Evolutionary conservation across 129 eudicot genomes (phyloP), one percentile per base, ranked within the genome.

Genomic region (Lonicera japonica): DNA sequence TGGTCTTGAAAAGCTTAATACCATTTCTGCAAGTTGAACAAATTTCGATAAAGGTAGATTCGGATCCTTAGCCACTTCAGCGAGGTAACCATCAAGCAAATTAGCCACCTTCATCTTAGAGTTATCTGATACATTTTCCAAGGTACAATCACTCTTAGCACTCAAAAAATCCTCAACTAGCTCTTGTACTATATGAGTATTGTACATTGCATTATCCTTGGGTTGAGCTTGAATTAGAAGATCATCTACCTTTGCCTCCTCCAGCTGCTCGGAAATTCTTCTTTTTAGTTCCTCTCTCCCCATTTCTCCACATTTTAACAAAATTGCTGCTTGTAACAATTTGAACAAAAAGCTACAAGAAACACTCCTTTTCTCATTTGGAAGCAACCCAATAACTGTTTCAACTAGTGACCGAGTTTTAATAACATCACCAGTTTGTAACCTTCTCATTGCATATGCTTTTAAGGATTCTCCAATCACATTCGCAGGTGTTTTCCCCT

Each of bases 81-180:
- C 86, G 58, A 89, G 85, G 75, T 83, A 89, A 22, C 85, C 84
- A 62, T 89, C 95, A 43, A 86, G 72, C n/a, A 85, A 58, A 77
- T 80, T 82, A 8, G 95, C 88, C 63, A 86, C 97, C 71, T 66
- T 86, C 22, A 65, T 70, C 67, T 80, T 86, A 46, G 80, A 76
- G 63, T 45, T 71, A 57, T 82, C 77, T 14, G 84, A 68, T 34
- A 71, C 25, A 23, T 41, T 60, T 56, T 79, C 95, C 0, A 29
- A 21, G 29, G 67, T 67, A 72, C 58, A 57, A 56, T 72, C 57
- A 58, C 22, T 66, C 45, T 23, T 46, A 18, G 39, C 60, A 46
- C 52, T 72, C 56, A 82, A 59, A 58, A 82, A 89, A 64, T 80
- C 79, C 38, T 84, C 84, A 25, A 89, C 90, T 13, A 89, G 55